Evolutionary conservation across 1,139 yeast species (phyloP).

Genomic region (Hansenula sp.): DNA sequence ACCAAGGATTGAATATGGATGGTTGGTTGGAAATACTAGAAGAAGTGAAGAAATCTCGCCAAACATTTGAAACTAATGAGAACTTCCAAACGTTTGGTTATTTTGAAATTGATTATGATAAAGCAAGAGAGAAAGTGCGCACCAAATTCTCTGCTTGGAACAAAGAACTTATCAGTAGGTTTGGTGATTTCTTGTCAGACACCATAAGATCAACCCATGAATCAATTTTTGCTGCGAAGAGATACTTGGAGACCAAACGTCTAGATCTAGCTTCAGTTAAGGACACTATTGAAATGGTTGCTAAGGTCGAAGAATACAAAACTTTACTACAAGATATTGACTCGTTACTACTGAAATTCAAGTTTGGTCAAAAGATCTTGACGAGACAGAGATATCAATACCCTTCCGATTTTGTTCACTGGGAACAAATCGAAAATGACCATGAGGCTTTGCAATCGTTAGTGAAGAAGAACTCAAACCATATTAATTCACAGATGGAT

Average conservation of each 20-base stretch:
- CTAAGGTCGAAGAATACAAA: constrained; percentile 28
- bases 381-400: constrained; percentile 42
- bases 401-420: constrained; percentile 53
- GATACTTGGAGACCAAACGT: constrained; percentile 29
- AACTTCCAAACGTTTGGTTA: constrained; percentile 36
- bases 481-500: constrained; percentile 41
- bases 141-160: constrained; percentile 60
- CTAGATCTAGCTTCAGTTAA: constrained; percentile 34
- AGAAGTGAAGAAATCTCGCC: constrained; percentile 42
- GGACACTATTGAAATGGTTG: constrained; percentile 32
- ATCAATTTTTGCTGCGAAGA: constrained; percentile 25
- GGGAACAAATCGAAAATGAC: constrained; percentile 60
- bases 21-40: constrained; percentile 46
- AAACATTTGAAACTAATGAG: constrained; percentile 49
- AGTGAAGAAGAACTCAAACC: constrained; percentile 31
- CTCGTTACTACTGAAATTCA: constrained; percentile 24
- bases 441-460: constrained; percentile 41
- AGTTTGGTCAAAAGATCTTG: constrained; percentile 41
- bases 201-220: constrained; percentile 26
- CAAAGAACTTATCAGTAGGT: constrained; percentile 38
- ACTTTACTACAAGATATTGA: constrained; percentile 29
- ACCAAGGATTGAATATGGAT: constrained; percentile 29
- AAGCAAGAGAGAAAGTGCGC: constrained; percentile 50
- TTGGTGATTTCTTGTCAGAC: constrained; percentile 34
- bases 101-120: constrained; percentile 39